Evolutionary conservation across 1,284 basidiomycete genomes (phyloP).

Genomic region (Moniliophthora roreri): DNA sequence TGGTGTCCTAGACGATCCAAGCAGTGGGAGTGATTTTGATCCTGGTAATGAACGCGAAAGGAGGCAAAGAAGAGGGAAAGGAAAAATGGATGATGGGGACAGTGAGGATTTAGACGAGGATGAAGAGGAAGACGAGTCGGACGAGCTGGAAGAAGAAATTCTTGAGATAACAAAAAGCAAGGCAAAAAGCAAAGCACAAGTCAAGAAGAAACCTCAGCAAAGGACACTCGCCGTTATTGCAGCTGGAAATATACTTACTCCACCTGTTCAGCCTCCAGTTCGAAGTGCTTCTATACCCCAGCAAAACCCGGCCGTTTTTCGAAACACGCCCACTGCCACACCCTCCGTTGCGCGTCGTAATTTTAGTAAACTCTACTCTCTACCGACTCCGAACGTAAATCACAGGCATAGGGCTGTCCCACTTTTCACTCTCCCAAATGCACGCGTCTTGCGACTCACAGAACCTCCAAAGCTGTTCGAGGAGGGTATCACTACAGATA

Average conservation of each 20-base stretch:
- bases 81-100: constrained; percentile 12
- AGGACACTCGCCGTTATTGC: background rate
- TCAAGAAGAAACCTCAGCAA: background rate
- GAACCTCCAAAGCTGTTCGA: constrained; percentile 48
- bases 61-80: constrained; percentile 1
- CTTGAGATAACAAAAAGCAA: constrained; percentile 1
- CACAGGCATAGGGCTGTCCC: constrained; percentile 69
- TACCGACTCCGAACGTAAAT: constrained; percentile 60
- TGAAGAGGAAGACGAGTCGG: constrained; percentile 24
- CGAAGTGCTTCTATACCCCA: background rate
- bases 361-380: constrained; percentile 47
- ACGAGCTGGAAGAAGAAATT: background rate
- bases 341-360: constrained; percentile 10
- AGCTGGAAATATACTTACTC: background rate
- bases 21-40: constrained; percentile 35
- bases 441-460: constrained; percentile 56
- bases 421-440: constrained; percentile 43
- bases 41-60: constrained; percentile 20
- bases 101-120: constrained; percentile 22
- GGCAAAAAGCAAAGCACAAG: constrained; percentile 11
- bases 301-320: background rate
- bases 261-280: background rate
- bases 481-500: constrained; percentile 27
- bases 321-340: constrained; percentile 1
- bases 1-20: constrained; percentile 30